Evolutionary conservation across 2,329 filamentous ascomycete species (phyloP), one percentile per base, ranked within the genome.

Genomic region (Fusarium aywerte): DNA sequence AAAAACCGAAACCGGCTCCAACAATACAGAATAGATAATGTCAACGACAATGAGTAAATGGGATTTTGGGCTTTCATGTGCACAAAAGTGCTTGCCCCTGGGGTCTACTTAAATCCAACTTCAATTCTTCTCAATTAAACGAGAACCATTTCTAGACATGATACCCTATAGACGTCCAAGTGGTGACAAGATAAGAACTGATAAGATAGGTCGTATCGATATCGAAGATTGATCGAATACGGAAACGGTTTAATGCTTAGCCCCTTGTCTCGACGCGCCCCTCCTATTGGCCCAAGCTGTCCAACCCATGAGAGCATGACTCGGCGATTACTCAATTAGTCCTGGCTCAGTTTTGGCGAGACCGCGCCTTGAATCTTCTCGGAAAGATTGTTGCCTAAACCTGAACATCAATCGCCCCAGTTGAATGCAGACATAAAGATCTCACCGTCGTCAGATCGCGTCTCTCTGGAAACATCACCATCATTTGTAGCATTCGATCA

Each of bases 281-380:
- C 0, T 12, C 7, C 32, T 4, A 48, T 48, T 48, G 44, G 44
- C 4, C 11, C 6, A 1, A 10, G 1, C 0, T 25, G 20, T 11
- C 5, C 2, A 13, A 2, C 31, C 31, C 44, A 20, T 36, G 45
- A 48, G 18, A n/a, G 13, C 6, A 49, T 38, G 44, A 35, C 23
- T 51, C 57, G 57, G 57, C 38, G 36, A 39, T 44, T 60, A 39
- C 57, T 43, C 1, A 1, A 60, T 60, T 29, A 7, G 32, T 32
- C 13, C 10, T 60, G 43, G 54, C 15, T 8, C 18, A 12, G 3
- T 18, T 12, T 15, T 11, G 32, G 29, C 13, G 31, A 36, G 13
- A 32, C 29, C 18, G 25, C 13, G 32, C 20, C 20, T 23, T 27
- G 8, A 32, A 25, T 33, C 15, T 21, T 21, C n/a, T 31, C 18